phyloP scores from a whole-genome alignment of 192 early-diverging fungal species.

The Entomortierella chlamydospora region DNA sequence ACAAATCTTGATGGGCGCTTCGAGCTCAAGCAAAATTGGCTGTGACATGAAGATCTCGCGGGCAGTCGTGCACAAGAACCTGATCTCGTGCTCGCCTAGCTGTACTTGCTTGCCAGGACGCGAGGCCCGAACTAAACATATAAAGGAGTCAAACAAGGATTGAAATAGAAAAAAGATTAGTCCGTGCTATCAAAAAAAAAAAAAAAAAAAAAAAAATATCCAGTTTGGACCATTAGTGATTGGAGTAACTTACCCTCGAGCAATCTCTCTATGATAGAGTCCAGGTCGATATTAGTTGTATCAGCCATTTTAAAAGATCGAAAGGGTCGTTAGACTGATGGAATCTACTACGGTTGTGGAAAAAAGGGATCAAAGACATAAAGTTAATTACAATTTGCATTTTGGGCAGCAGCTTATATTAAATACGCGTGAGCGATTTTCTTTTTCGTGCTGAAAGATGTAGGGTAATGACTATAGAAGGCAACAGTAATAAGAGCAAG shows the following conservation, averaged over 20 bases:
- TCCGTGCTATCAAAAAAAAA: not conserved
- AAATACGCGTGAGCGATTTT: no score
- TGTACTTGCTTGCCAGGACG: conserved; percentile 97
- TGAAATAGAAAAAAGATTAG: not conserved
- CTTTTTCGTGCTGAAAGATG: no score
- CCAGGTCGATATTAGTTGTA: conserved; percentile 76
- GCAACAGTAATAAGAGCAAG: no score
- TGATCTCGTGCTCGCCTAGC: conserved; percentile 94
- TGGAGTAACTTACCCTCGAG: conserved; percentile 94
- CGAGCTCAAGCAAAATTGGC: conserved; percentile 91
- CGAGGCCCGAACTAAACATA: conserved; percentile 84
- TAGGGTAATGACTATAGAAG: no score
- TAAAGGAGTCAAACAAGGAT: not conserved
- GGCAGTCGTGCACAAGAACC: conserved; percentile 91
- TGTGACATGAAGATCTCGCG: conserved; percentile 96
- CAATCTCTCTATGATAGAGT: conserved; percentile 89
- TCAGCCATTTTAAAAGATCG: conserved; percentile 54
- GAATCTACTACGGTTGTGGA: not conserved
- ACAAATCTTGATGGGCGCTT: conserved; percentile 97
- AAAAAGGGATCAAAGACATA: not conserved
- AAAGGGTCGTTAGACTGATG: not conserved
- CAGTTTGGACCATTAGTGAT: no score
- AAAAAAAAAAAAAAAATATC: no score
- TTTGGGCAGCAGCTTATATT: no score
- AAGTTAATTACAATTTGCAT: not conserved